Evolutionary conservation across 768 basidiomycete genomes (phyloP).

Genomic region (Candolleomyces efflorescens): DNA sequence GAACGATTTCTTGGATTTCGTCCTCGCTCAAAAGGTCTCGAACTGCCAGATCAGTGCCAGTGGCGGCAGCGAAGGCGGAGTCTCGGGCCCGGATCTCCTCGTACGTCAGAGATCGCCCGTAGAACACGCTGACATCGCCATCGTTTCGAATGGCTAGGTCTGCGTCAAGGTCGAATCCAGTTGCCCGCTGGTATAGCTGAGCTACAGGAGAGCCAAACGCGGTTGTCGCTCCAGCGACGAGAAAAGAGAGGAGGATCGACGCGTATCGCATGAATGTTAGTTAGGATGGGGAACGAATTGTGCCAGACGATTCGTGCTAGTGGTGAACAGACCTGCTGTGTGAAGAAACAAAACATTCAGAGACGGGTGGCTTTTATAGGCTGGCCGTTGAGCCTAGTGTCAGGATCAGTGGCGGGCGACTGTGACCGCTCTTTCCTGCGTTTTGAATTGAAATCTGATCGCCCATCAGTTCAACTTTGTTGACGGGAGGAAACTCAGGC

Average conservation of each 20-base stretch:
- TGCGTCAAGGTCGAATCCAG: neutral
- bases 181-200: neutral
- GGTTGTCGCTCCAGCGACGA: neutral
- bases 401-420: no score
- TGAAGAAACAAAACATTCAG: neutral
- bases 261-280: neutral
- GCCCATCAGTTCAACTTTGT: no score
- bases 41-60: neutral
- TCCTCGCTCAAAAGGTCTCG: neutral
- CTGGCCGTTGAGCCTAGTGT: no score
- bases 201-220: neutral
- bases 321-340: constrained; percentile 1
- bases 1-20: neutral
- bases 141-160: neutral
- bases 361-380: no score
- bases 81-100: neutral
- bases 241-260: neutral
- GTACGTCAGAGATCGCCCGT: neutral
- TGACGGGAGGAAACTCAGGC: no score
- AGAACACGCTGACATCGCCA: neutral
- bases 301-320: neutral
- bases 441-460: no score
- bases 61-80: neutral
- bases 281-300: neutral
- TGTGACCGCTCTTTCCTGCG: no score